Conservation (phyloP, 768 basidiomycete species). For the Boletus sensibilis region DNA sequence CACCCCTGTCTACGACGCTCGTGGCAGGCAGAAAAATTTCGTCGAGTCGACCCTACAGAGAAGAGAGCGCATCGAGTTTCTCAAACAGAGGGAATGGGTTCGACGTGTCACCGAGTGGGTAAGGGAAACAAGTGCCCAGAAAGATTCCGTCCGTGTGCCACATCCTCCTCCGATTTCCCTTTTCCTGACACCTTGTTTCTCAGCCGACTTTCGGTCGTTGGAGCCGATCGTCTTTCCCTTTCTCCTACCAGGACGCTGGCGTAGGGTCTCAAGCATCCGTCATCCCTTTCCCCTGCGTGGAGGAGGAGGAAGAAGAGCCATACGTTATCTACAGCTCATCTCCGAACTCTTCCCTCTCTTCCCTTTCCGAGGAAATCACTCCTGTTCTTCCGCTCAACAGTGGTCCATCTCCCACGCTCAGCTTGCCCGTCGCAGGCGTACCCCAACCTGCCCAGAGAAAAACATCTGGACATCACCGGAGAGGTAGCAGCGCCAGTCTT, state of each 20-base stretch:
- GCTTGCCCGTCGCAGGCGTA: background rate
- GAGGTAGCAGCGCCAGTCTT: conserved; percentile 33
- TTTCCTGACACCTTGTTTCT: background rate
- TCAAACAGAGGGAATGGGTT: conserved; percentile 47
- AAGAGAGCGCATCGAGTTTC: conserved; percentile 51
- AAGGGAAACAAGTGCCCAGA: conserved; percentile 29
- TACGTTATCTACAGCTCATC: conserved; percentile 36
- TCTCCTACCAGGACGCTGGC: conserved; percentile 10
- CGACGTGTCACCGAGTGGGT: conserved; percentile 40
- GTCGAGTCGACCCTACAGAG: conserved; percentile 47
- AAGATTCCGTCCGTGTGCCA: conserved; percentile 20
- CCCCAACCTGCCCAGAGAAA: conserved; percentile 17
- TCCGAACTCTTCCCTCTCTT: conserved; percentile 32
- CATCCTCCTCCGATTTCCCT: background rate
- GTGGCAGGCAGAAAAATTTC: conserved; percentile 45
- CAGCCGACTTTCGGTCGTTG: conserved; percentile 24
- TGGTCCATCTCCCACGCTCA: conserved; percentile 13
- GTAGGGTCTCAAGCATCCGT: conserved; percentile 11
- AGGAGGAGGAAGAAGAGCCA: conserved; percentile 34
- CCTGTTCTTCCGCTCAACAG: conserved; percentile 25
- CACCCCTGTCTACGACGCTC: conserved; percentile 38
- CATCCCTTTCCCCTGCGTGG: conserved; percentile 27
- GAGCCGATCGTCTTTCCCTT: conserved; percentile 5
- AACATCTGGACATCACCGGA: conserved; percentile 26
- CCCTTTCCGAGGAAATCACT: conserved; percentile 31